A percentile compares a stretch with the other conserved stretches of the same genome.
These are phyloP conservation scores for Colletotrichum noveboracense DNA, from an alignment of 2,329 filamentous ascomycete genomes.

Conservation along the genomic window DNA sequence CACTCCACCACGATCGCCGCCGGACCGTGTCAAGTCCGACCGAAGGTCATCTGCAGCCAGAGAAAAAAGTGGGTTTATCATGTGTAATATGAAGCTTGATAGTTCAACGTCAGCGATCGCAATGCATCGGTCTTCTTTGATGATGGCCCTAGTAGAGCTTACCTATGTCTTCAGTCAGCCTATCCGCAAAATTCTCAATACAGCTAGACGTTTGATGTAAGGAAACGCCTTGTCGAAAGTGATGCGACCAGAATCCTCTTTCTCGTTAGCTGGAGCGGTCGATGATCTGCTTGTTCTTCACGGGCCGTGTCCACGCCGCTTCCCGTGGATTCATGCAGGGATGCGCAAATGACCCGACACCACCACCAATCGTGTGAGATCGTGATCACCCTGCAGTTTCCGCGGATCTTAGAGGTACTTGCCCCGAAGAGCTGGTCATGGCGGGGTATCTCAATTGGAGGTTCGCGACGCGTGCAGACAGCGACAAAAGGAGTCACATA, in stretches of 20 bases:
- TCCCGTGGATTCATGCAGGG: not conserved
- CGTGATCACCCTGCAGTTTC: not conserved
- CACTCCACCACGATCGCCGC: not conserved
- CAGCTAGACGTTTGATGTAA: not conserved
- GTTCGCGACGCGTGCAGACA: not conserved
- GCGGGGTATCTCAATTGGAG: not conserved
- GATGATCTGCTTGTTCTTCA: not conserved
- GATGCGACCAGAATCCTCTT: not conserved
- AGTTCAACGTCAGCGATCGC: not conserved
- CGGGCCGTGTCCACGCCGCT: not conserved
- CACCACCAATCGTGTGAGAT: not conserved
- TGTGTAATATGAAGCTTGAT: not conserved
- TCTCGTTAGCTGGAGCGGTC: not conserved
- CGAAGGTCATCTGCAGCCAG: not conserved
- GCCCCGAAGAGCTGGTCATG: rapidly evolving
- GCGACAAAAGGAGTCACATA: not conserved
- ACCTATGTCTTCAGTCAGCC: rapidly evolving
- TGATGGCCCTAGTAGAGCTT: not conserved
- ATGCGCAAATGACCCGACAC: not conserved
- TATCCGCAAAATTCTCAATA: not conserved
- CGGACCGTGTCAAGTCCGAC: not conserved
- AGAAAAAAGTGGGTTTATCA: rapidly evolving
- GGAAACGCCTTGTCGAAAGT: not conserved
- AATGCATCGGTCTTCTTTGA: not conserved
- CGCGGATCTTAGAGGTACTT: not conserved